Evolutionary conservation across 2,329 filamentous ascomycete genomes (phyloP).

Genomic region (Paraconiothyrium sp.): DNA sequence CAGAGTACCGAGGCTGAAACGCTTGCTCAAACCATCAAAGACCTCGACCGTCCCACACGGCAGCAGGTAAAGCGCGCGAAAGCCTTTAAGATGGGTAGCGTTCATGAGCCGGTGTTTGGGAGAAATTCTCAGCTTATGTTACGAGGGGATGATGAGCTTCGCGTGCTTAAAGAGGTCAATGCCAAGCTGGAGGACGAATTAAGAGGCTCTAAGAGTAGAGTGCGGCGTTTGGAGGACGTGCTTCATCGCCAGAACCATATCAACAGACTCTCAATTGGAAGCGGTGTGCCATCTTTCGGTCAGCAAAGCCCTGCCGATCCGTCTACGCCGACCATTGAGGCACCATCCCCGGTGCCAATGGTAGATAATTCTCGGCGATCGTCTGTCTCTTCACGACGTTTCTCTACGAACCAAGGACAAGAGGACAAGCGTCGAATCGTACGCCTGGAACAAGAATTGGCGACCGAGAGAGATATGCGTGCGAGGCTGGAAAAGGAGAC

Average conservation of each 20-base stretch:
- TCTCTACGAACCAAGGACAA: constrained; percentile 69
- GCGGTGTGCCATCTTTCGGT: constrained; percentile 52
- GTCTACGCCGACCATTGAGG: constrained; percentile 48
- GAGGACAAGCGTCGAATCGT: constrained; percentile 70
- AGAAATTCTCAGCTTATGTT: constrained; percentile 80
- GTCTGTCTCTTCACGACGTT: constrained; percentile 68
- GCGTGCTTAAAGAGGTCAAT: constrained; percentile 61
- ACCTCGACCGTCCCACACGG: constrained; percentile 82
- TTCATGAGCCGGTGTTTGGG: constrained; percentile 90
- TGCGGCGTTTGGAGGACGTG: constrained; percentile 90
- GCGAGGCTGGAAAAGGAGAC: constrained; percentile 76
- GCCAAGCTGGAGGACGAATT: constrained; percentile 68
- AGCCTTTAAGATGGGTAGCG: constrained; percentile 95
- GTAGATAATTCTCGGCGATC: constrained; percentile 65
- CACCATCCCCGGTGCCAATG: constrained; percentile 43
- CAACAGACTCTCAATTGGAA: constrained; percentile 62
- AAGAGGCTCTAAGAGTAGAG: constrained; percentile 90
- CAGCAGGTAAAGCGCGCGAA: constrained; percentile 88
- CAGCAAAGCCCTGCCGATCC: constrained; percentile 47
- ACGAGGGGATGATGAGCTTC: constrained; percentile 85
- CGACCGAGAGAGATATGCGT: constrained; percentile 74
- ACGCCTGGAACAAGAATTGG: constrained; percentile 80
- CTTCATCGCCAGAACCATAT: constrained; percentile 80
- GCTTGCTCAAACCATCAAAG: constrained; percentile 77
- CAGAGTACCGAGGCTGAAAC: constrained; percentile 75